A percentile compares a stretch with the other conserved stretches of the same genome.
These are phyloP conservation scores for Podila epigama DNA, from an alignment of 192 early-diverging fungal species.

Conservation along the genomic window DNA sequence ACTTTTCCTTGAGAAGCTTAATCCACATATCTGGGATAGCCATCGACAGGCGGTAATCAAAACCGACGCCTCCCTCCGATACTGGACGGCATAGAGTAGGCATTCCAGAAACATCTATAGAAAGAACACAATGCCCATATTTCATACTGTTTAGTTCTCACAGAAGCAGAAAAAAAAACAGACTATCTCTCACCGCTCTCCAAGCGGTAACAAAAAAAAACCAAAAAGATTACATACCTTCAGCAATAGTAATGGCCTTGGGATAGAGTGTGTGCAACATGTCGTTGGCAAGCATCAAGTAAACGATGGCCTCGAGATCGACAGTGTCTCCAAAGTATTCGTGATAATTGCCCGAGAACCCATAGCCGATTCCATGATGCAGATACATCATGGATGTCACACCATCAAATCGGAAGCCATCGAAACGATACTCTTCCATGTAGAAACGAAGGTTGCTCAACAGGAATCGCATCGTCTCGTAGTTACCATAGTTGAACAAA, in stretches of 20 bases:
- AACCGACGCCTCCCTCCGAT: conserved; percentile 91
- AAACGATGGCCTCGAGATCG: conserved; percentile 87
- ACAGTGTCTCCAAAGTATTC: conserved; percentile 92
- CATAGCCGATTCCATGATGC: conserved; percentile 95
- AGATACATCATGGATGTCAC: conserved; percentile 96
- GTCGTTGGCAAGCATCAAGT: conserved; percentile 81
- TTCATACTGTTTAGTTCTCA: not conserved
- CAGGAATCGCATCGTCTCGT: conserved; percentile 92
- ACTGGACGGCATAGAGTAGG: conserved; percentile 91
- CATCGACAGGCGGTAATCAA: conserved; percentile 97
- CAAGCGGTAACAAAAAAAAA: not conserved
- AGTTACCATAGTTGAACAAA: conserved; percentile 94
- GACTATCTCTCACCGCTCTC: not conserved
- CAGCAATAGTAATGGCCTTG: conserved; percentile 86
- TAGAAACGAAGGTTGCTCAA: conserved; percentile 95
- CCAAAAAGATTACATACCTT: conserved; percentile 60
- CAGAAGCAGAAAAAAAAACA: not conserved
- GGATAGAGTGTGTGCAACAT: conserved; percentile 83
- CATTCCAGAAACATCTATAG: conserved; percentile 96
- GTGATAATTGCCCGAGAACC: conserved; percentile 91
- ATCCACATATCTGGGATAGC: conserved; percentile 99
- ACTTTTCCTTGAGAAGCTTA: conserved; percentile 92
- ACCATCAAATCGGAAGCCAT: conserved; percentile 98
- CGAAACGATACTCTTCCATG: conserved; percentile 89
- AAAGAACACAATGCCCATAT: not conserved